Evolutionary conservation across 2,329 filamentous ascomycete genomes (phyloP), one percentile per base, ranked within the genome.

Genomic region (Aspergillus ruber): DNA sequence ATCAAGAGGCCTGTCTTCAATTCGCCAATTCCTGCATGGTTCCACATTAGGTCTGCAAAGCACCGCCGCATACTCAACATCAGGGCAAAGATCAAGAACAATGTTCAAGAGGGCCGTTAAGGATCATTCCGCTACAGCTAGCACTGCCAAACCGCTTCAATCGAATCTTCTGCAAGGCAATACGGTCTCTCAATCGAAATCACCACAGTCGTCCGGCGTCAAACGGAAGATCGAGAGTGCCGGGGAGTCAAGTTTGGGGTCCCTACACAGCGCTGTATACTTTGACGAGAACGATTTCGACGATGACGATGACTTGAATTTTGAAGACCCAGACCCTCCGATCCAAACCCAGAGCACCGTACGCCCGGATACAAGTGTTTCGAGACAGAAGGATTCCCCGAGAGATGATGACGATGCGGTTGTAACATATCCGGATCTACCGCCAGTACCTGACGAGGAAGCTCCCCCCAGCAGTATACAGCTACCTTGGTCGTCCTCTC

Each of bases 281-380:
- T 86, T 90, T 53, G 80, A 83, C 50, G 86, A 90, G 52, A 84
- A 91, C 57, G 90, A 95, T 61, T 93, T 95, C 56, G 88, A 89
- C 58, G 87, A 91, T 62, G 90, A 95, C 56, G 78, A 84, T 17
- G 80, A 89, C 47, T 74, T 95, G 20, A 86, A 88, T 51, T 57
- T 65, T 13, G 62, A 63, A 48, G 60, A 55, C 45, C 68, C 56
- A 5, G 65, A 61, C 46, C 63, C 36, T 39, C 36, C 36, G 7
- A 20, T 39, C 36, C 15, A 8, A 13, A 12, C 7, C 10, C 36
- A 39, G n/a, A 39, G 9, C 10, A 39, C 18, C 18, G 36, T 15
- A 12, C 17, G 7, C 4, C 18, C 15, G 25, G 36, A 42, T 15
- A 40, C 50, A n/a, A 48, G 38, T 23, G 23, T 44, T n/a, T 25